Conservation (phyloP, 176 grass and related monocot genomes). For the Canna indica region DNA sequence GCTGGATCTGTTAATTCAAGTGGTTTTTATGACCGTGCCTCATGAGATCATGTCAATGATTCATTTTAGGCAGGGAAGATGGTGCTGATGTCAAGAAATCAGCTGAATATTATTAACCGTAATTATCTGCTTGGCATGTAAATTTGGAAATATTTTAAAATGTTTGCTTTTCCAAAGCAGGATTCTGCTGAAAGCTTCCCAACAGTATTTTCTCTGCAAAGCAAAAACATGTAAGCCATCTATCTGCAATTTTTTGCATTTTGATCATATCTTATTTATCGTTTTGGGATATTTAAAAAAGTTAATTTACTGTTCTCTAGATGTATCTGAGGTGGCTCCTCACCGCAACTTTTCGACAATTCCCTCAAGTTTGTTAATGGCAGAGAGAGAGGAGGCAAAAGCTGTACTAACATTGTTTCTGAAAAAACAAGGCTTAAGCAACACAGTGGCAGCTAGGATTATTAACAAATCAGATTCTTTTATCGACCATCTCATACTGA, state of each 20-base stretch:
- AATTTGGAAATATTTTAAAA: not conserved
- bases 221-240: slow-evolving; percentile 4
- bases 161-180: slow-evolving; percentile 1
- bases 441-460: slow-evolving; percentile 44
- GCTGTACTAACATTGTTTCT: slow-evolving; percentile 83
- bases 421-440: slow-evolving; percentile 72
- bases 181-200: slow-evolving; percentile 7
- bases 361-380: slow-evolving; percentile 58
- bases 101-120: not conserved
- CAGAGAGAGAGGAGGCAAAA: slow-evolving; percentile 87
- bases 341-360: slow-evolving; percentile 27
- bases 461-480: slow-evolving; percentile 87
- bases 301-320: not conserved
- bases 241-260: not conserved
- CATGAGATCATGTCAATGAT: no score
- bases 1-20: not conserved
- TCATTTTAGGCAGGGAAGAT: not conserved
- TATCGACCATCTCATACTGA: slow-evolving; percentile 62
- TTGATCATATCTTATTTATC: not conserved
- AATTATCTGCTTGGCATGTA: not conserved
- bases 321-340: slow-evolving; percentile 7
- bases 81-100: not conserved
- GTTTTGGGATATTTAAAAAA: not conserved
- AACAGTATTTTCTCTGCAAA: slow-evolving; percentile 1
- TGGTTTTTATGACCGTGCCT: no score